Evolutionary conservation across 176 grass and related monocot genomes (phyloP), one percentile per base, ranked within the genome.

Genomic region (Pontederia paniculata): DNA sequence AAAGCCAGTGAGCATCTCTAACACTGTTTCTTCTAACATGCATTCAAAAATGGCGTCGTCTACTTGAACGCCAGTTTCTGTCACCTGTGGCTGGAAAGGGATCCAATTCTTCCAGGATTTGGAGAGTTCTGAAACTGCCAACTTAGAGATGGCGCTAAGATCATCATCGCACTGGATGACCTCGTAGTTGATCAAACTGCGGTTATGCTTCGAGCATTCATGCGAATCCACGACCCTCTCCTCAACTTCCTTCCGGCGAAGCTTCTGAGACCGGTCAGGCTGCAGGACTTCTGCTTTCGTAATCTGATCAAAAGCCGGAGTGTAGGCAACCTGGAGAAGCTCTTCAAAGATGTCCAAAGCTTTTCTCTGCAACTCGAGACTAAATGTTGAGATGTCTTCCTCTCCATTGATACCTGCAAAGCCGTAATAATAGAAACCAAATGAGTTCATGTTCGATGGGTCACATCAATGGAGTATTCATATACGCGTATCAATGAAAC

Each of bases 1-100:
- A 37, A 37, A 37, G 28, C 28, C 28, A 37, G 28, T 37, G 28
- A 37, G 28, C 28, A 59, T 59, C 5, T 42, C 28, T 9, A 59
- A 16, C 2, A 59, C n/a, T 5, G 46, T 1, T 48, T 64, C 61
- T 64, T 64, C 45, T 50, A 23, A n/a, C 45, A 64, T 64, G 14
- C 49, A 44, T 50, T 50, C 61, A 16, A 50, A 64, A 25, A 64
- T 21, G 21, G 6, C 17, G 25, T 44, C 21, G 47, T 50, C 61
- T 17, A 64, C 49, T 2, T 64, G 45, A 11, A 25, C 25, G 16
- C 19, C 61, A 49, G 49, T 10, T 15, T 64, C 61, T n/a, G 8
- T 31, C 21, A 28, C 11, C 21, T 64, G 45, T 49, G 13, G 21
- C 21, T 64, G 45, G 44, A 64, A 64, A 48, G 9, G 13, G 1